Conservation (phyloP, 2,329 filamentous ascomycete species). For the Pseudogymnoascus sp. region DNA sequence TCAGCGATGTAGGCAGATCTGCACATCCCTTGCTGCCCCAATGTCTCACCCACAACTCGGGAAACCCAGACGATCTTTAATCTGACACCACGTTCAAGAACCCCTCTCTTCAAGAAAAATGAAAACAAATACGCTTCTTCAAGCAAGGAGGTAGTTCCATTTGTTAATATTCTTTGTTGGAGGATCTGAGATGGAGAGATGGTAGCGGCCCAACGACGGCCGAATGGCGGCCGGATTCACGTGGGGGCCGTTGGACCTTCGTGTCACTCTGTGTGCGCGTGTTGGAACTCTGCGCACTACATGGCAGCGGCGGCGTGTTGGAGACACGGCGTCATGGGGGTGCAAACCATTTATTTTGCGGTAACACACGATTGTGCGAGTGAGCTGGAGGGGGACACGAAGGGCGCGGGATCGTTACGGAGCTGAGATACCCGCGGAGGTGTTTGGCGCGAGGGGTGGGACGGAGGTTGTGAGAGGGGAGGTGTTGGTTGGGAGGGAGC, state of each 20-base stretch:
- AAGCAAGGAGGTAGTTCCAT: not conserved
- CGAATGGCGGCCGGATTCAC: not conserved
- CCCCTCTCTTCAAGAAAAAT: not conserved
- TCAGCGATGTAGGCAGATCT: constrained; percentile 3
- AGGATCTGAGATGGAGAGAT: not conserved
- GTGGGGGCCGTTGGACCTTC: not conserved
- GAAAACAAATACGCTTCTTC: not conserved
- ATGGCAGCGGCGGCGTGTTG: not conserved
- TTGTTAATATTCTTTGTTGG: not conserved
- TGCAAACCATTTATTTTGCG: not conserved
- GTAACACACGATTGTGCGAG: not conserved
- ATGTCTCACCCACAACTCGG: not conserved
- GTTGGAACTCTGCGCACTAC: not conserved
- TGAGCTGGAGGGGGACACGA: not conserved
- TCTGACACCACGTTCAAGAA: too few species aligned
- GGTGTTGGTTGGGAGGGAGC: not conserved
- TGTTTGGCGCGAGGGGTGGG: not conserved
- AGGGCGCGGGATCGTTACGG: not conserved
- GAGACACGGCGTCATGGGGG: not conserved
- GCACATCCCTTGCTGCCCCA: not conserved
- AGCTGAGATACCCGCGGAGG: not conserved
- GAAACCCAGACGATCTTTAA: not conserved
- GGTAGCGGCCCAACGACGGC: not conserved
- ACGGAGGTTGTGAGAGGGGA: not conserved
- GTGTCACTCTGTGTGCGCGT: not conserved